phyloP scores from a whole-genome alignment of 257 asterid genomes.

The Przewalskia tangutica region DNA sequence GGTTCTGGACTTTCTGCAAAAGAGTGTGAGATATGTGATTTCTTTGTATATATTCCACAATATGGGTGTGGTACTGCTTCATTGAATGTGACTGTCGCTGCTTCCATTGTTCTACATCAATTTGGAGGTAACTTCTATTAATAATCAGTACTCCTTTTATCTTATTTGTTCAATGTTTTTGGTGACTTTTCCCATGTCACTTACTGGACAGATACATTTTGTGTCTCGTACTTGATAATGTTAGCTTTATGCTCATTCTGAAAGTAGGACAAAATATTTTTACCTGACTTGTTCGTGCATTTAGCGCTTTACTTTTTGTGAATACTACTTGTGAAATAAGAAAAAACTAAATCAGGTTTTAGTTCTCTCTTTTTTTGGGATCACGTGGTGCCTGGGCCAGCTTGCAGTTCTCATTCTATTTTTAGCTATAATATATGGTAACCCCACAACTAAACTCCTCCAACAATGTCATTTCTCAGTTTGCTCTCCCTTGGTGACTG shows the following conservation, averaged over 20 bases:
- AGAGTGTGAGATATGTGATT: slow-evolving; percentile 89
- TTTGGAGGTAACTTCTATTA: slow-evolving; percentile 51
- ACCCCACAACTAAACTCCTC: not conserved
- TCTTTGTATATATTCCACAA: slow-evolving; percentile 89
- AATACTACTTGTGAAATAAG: not conserved
- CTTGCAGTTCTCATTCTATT: not conserved
- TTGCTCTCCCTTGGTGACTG: not conserved
- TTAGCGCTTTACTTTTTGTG: not conserved
- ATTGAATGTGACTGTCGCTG: slow-evolving; percentile 87
- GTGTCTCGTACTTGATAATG: not conserved
- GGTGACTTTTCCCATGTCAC: not conserved
- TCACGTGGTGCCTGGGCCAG: not conserved
- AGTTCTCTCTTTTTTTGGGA: not conserved
- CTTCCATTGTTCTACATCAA: slow-evolving; percentile 87
- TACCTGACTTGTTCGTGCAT: not conserved
- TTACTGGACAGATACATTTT: not conserved
- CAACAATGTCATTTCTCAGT: not conserved
- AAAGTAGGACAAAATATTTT: not conserved
- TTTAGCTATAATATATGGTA: not conserved
- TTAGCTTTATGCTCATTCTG: not conserved
- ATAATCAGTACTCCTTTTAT: not conserved
- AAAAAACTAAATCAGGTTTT: not conserved
- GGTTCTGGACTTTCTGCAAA: slow-evolving; percentile 94
- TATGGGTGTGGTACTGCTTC: slow-evolving; percentile 97
- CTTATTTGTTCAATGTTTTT: not conserved